A percentile compares a stretch with the other conserved stretches of the same genome.
phyloP scores from a whole-genome alignment of 257 asterid genomes.

The Solanum gandarillasii region DNA sequence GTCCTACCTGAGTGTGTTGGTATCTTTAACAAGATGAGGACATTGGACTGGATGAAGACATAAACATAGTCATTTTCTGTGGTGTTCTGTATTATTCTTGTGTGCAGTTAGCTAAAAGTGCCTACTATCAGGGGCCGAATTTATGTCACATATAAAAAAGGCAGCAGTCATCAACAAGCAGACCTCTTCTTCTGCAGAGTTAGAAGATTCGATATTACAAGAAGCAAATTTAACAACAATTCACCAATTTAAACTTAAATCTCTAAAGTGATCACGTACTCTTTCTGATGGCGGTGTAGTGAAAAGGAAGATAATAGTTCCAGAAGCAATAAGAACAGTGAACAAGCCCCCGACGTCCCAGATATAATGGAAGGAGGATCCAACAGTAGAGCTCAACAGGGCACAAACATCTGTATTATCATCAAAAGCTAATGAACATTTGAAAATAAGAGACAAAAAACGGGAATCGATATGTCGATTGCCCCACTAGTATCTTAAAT shows the following conservation, averaged over 20 bases:
- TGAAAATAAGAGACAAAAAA: neutral
- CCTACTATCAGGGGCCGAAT: neutral
- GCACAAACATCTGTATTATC: neutral
- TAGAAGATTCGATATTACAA: neutral
- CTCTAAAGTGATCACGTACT: neutral
- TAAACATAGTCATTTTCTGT: too few relatives aligned
- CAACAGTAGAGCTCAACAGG: neutral
- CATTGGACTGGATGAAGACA: neutral
- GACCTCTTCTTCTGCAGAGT: neutral
- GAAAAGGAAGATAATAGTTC: neutral
- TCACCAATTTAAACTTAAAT: neutral
- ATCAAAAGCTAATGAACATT: neutral
- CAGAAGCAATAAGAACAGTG: neutral
- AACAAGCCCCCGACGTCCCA: neutral
- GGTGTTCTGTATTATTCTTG: neutral
- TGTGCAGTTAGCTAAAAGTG: neutral
- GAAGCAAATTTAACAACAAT: neutral
- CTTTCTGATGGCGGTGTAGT: neutral
- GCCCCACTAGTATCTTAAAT: neutral
- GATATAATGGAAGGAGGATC: neutral
- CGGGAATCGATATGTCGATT: neutral
- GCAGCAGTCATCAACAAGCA: neutral
- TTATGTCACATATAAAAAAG: too few relatives aligned
- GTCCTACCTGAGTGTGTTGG: neutral
- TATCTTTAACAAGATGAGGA: neutral